Base-by-base conservation (phyloP, 2,329 filamentous ascomycete species). In the Podosphaera aphanis region DNA sequence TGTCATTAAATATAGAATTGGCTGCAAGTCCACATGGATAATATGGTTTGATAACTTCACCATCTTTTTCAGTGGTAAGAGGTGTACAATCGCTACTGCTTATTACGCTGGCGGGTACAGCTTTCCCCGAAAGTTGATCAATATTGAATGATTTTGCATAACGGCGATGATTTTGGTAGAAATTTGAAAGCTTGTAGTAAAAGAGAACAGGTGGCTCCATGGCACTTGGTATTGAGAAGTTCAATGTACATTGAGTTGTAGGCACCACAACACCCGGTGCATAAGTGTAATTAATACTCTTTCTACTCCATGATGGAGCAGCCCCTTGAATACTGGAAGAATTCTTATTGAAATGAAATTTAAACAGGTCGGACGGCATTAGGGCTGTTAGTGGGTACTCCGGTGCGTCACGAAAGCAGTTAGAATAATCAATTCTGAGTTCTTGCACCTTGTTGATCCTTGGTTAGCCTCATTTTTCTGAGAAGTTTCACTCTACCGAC, bases 91-190 rank as follows among this genome's bases (percentile, higher is more conserved):
- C 71, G 35, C 83, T 79, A 27, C 64, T 64, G 27, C 69, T 63
- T 53, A 95, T 81, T 1, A 72, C 70, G 31, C 53, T 55, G 47
- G 69, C 71, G 27, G 67, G 66, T 16, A 81, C 70, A 10, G 68
- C 69, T 5, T 75, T 66, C 40, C 86, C 90, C 52, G 79, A 81
- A 45, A 98, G 68, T 62, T 98, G 90, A 45, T 82, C 69, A 47
- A 78, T 71, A 57, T 86, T 80, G 56, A 93, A 80, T 1, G 83
- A 93, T 59, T 84, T 82, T 49, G 94, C 90, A 55, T 98, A 98
- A 62, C 88, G 79, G 52, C 90, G 80, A 60, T 98, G 90, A 60
- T 98, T 98, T 63, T 98, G 90, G 66, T 95, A 95, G 66, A 98
- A 98, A 64, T 95, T 93, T 48, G 84, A 88, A 51, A 98, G 76